phyloP scores from a whole-genome alignment of 1,284 basidiomycete genomes.

The Ceratobasidium sp. region DNA sequence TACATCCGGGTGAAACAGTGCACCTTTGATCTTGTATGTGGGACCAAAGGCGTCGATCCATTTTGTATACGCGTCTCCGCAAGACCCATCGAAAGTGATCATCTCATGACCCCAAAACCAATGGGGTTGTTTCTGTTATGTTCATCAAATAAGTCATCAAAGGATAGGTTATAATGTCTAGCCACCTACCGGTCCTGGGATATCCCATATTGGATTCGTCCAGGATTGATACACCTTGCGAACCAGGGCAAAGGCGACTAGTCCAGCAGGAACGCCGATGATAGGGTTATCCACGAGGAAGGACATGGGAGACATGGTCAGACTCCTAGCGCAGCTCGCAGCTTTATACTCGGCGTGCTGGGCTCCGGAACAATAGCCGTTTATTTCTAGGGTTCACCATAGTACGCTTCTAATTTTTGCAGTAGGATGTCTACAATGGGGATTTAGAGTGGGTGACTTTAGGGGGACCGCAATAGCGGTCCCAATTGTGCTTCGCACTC shows the following conservation, averaged over 20 bases:
- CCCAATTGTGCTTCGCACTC: no score
- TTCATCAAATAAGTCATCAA: background rate
- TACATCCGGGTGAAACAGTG: constrained; percentile 41
- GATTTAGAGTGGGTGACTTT: no score
- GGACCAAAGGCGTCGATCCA: constrained; percentile 35
- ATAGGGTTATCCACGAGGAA: background rate
- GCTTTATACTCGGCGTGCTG: no score
- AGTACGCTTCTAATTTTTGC: no score
- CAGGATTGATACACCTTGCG: constrained; percentile 2
- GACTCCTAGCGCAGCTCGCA: no score
- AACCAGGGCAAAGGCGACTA: background rate
- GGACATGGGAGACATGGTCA: constrained; percentile 21
- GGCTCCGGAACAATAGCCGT: no score
- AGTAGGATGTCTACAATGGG: no score
- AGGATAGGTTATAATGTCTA: background rate
- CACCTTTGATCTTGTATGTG: constrained; percentile 41
- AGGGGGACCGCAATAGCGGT: no score
- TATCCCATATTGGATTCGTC: background rate
- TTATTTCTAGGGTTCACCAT: no score
- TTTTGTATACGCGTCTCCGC: constrained; percentile 12
- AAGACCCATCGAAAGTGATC: background rate
- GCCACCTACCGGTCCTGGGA: constrained; percentile 17
- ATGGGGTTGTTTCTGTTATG: background rate
- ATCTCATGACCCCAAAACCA: constrained; percentile 39
- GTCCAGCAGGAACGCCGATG: background rate